These are phyloP conservation scores for Phialemonium atrogriseum DNA, from an alignment of 2,329 filamentous ascomycete species.

Conservation along the genomic window DNA sequence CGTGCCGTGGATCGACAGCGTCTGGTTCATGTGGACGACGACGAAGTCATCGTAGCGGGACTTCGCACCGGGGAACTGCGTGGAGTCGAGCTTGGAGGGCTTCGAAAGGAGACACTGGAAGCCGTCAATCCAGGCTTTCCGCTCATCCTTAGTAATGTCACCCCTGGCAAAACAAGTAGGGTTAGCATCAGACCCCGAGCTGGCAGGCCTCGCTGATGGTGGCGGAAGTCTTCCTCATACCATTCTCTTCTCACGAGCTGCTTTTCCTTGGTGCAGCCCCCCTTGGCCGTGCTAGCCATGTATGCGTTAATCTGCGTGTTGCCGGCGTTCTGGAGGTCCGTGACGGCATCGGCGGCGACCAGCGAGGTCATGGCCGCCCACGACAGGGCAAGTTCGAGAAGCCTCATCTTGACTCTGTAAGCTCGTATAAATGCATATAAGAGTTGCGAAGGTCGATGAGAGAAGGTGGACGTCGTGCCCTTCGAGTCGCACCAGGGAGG, in stretches of 20 bases:
- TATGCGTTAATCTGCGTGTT: conserved; percentile 15
- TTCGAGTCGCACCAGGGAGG: too few species aligned
- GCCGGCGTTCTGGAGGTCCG: conserved; percentile 19
- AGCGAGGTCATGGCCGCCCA: conserved; percentile 5
- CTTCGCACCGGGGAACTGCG: conserved; percentile 21
- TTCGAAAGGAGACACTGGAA: conserved; percentile 22
- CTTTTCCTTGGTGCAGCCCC: conserved; percentile 22
- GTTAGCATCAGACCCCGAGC: not conserved
- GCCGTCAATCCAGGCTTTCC: conserved; percentile 22
- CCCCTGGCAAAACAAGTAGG: conserved; percentile 13
- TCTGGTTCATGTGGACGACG: conserved; percentile 27
- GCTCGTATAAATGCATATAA: too few species aligned
- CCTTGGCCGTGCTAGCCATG: conserved; percentile 21
- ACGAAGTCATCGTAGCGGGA: conserved; percentile 28
- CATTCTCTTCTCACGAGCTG: conserved; percentile 21
- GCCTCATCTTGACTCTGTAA: too few species aligned
- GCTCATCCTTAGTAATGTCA: conserved; percentile 16
- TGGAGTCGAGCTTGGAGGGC: conserved; percentile 21
- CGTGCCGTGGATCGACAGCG: conserved; percentile 19
- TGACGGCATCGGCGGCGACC: conserved; percentile 15
- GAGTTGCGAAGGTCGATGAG: too few species aligned
- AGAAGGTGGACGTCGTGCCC: too few species aligned
- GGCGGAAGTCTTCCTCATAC: conserved; percentile 7
- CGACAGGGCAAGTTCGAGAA: too few species aligned
- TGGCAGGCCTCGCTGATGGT: not conserved